Conservation (phyloP, 257 asterid species). For the Mitragyna speciosa region DNA sequence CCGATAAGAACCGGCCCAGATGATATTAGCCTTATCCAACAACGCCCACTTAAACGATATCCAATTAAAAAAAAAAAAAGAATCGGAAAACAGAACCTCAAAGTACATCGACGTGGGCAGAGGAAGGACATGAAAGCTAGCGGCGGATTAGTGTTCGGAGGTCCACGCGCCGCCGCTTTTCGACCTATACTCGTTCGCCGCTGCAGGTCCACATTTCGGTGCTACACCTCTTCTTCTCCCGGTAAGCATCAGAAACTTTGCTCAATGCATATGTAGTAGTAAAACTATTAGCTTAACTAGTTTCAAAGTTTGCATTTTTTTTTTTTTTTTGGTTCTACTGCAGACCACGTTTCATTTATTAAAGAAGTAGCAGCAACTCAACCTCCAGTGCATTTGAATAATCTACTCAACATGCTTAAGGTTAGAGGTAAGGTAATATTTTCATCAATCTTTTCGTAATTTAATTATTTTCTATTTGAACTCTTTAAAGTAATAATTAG, state of each 20-base stretch:
- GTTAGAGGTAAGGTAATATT: constrained; percentile 57
- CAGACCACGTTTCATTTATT: constrained; percentile 74
- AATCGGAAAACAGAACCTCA: neutral
- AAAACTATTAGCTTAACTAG: neutral
- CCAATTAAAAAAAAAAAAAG: neutral
- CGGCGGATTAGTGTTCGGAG: constrained; percentile 65
- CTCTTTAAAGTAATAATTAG: neutral
- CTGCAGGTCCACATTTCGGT: constrained; percentile 48
- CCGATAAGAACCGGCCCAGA: constrained; percentile 1
- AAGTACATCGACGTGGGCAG: neutral
- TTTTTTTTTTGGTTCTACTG: neutral
- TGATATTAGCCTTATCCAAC: constrained; percentile 8
- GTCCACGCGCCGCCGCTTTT: constrained; percentile 74
- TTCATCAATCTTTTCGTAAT: neutral
- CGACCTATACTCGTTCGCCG: constrained; percentile 46
- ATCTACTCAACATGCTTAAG: constrained; percentile 78
- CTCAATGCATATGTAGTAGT: neutral
- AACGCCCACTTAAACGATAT: neutral
- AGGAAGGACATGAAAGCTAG: constrained; percentile 57
- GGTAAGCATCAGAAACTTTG: constrained; percentile 33
- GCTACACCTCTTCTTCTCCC: constrained; percentile 66
- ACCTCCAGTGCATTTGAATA: constrained; percentile 83
- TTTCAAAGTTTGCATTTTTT: neutral
- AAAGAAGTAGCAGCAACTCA: constrained; percentile 72
- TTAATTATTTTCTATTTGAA: neutral